Evolutionary conservation across 73 alveolate species (phyloP).

Genomic region (Tetrahymena thermophila): DNA sequence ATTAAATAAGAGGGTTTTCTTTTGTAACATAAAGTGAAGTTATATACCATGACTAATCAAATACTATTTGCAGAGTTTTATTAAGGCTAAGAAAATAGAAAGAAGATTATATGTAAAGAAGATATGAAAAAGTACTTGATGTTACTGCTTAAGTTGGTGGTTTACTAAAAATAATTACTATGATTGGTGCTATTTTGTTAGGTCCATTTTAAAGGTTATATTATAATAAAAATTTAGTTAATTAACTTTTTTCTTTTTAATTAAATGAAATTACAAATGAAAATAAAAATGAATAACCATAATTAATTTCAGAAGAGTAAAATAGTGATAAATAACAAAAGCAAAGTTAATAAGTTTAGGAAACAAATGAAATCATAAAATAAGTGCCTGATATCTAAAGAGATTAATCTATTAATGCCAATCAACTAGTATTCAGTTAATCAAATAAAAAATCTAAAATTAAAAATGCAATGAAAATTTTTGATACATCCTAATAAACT

Average conservation of each 20-base stretch:
- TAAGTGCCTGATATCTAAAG: not conserved
- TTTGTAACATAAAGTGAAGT: not conserved
- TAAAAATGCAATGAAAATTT: not conserved
- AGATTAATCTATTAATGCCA: not conserved
- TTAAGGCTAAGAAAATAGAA: not conserved
- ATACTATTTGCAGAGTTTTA: not conserved
- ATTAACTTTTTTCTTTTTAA: not conserved
- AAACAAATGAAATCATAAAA: not conserved
- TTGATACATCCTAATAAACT: not conserved
- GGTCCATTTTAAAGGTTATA: not conserved
- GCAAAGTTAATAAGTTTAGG: too few relatives aligned
- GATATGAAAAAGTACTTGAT: not conserved
- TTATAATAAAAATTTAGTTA: not conserved
- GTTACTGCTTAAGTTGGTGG: not conserved
- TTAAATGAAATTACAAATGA: not conserved
- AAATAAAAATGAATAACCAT: not conserved
- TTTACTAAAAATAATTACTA: not conserved
- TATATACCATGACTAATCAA: not conserved
- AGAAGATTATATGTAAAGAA: not conserved
- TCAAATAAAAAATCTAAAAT: not conserved
- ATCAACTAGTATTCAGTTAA: not conserved
- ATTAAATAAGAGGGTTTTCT: not conserved
- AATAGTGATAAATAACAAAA: not conserved
- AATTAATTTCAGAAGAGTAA: not conserved
- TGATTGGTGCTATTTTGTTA: not conserved